These are phyloP conservation scores for Phylloporus scabripes DNA, from an alignment of 768 basidiomycete genomes.

Conservation along the genomic window DNA sequence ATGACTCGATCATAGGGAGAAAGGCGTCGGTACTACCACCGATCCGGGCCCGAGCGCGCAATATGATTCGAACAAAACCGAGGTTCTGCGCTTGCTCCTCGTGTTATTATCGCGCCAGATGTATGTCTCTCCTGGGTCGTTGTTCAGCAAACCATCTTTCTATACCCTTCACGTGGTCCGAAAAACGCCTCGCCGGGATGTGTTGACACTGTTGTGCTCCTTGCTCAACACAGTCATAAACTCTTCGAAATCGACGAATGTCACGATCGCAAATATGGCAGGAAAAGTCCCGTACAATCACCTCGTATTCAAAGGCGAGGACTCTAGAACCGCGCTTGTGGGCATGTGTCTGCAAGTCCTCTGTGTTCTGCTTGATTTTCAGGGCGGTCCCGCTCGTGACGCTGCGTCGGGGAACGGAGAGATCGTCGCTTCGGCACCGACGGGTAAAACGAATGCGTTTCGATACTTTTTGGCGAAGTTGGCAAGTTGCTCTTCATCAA, in stretches of 20 bases:
- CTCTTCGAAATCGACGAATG: slow-evolving; percentile 46
- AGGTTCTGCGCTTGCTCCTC: slow-evolving; percentile 84
- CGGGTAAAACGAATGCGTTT: slow-evolving; percentile 78
- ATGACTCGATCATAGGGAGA: slow-evolving; percentile 60
- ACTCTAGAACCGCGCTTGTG: slow-evolving; percentile 66
- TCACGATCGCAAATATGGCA: slow-evolving; percentile 61
- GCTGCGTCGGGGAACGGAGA: slow-evolving; percentile 39
- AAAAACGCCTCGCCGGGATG: slow-evolving; percentile 67
- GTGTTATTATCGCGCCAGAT: slow-evolving; percentile 89
- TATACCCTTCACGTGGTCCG: slow-evolving; percentile 79
- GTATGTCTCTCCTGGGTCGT: slow-evolving; percentile 64
- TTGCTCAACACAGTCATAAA: slow-evolving; percentile 87
- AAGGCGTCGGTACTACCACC: slow-evolving; percentile 84
- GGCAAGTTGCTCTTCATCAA: slow-evolving; percentile 32
- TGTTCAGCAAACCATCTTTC: slow-evolving; percentile 68
- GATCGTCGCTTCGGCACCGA: slow-evolving; percentile 41
- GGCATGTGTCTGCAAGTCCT: slow-evolving; percentile 74
- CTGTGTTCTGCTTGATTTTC: slow-evolving; percentile 72
- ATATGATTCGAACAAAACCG: slow-evolving; percentile 77
- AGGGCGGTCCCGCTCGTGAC: slow-evolving; percentile 69
- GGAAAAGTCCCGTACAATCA: slow-evolving; percentile 87
- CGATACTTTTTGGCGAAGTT: slow-evolving; percentile 89
- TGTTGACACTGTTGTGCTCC: slow-evolving; percentile 91
- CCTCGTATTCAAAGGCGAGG: slow-evolving; percentile 85
- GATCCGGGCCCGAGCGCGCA: slow-evolving; percentile 59